Evolutionary conservation across 768 basidiomycete species (phyloP).

Genomic region (Amanita brunnescens): DNA sequence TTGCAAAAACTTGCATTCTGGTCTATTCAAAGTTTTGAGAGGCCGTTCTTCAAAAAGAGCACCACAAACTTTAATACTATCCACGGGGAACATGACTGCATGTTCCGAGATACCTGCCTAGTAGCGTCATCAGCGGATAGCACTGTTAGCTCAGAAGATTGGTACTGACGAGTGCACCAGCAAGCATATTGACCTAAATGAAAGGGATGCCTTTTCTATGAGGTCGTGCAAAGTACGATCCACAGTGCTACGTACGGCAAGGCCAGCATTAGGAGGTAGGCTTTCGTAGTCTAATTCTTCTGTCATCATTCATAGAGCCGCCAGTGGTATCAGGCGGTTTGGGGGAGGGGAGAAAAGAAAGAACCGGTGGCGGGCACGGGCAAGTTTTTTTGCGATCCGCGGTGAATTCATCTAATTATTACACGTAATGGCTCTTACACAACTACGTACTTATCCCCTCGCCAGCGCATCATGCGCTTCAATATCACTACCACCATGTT

Average conservation of each 20-base stretch:
- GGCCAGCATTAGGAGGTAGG: conserved; percentile 65
- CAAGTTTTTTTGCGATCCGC: not conserved
- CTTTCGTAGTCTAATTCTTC: conserved; percentile 43
- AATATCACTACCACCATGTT: conserved; percentile 45
- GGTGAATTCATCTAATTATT: not conserved
- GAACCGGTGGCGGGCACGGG: not conserved
- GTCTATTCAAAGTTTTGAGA: conserved; percentile 45
- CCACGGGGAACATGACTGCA: conserved; percentile 96
- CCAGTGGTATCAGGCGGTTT: not conserved
- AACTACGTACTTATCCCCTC: conserved; percentile 21
- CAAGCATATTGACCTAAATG: conserved; percentile 86
- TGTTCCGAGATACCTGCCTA: conserved; percentile 99
- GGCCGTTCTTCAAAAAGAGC: not conserved
- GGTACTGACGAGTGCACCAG: conserved; percentile 81
- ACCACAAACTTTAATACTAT: conserved; percentile 87
- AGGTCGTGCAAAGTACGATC: not conserved
- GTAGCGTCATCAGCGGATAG: conserved; percentile 7
- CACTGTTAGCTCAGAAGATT: conserved; percentile 7
- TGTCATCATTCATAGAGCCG: conserved; percentile 18
- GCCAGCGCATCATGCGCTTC: conserved; percentile 68
- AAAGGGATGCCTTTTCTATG: conserved; percentile 10
- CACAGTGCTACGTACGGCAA: conserved; percentile 45
- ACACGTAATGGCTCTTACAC: conserved; percentile 3
- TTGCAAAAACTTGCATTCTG: conserved; percentile 95
- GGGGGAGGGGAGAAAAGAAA: conserved; percentile 2